Percentiles rank a stretch among this genome's conserved stretches.
Conservation (phyloP, 495 filamentous ascomycete genomes). For the Penicillium paxilli region DNA sequence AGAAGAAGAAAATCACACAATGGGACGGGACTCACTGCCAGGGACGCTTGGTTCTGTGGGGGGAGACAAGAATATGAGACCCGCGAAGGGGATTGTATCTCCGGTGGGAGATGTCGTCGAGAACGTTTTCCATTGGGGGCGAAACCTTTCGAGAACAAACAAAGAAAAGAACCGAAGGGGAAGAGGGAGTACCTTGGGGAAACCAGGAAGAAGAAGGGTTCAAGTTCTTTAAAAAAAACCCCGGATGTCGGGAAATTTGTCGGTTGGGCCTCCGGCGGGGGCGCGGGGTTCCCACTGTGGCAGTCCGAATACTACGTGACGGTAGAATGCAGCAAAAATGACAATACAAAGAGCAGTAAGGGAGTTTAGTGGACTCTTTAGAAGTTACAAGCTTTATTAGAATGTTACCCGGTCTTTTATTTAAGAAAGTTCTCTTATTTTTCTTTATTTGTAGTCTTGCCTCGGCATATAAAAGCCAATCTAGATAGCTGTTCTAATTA, state of each 20-base stretch:
- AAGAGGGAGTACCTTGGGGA: constrained; percentile 11
- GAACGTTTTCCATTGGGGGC: constrained; percentile 64
- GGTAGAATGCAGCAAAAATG: neutral
- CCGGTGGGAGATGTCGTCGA: constrained; percentile 96
- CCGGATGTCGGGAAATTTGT: constrained; percentile 11
- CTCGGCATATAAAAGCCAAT: too few relatives aligned
- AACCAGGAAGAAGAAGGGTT: neutral
- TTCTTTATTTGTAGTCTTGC: too few relatives aligned
- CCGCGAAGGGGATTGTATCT: constrained; percentile 90
- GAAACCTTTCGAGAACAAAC: neutral
- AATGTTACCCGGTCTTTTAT: too few relatives aligned
- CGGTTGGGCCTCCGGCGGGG: constrained; percentile 7
- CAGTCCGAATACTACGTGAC: neutral
- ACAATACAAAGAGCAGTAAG: neutral
- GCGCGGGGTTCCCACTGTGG: constrained; percentile 14
- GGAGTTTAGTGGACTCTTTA: too few relatives aligned
- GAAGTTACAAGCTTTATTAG: too few relatives aligned
- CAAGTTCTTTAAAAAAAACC: constrained; percentile 6
- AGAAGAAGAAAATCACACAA: neutral
- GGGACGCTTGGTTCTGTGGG: constrained; percentile 92
- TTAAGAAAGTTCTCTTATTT: too few relatives aligned
- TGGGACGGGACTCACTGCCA: constrained; percentile 78
- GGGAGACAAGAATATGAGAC: constrained; percentile 90
- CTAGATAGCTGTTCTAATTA: too few relatives aligned
- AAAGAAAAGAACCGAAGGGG: neutral